Evolutionary conservation across 768 basidiomycete species (phyloP), one percentile per base, ranked within the genome.

Genomic region (Boletus reticuloceps): DNA sequence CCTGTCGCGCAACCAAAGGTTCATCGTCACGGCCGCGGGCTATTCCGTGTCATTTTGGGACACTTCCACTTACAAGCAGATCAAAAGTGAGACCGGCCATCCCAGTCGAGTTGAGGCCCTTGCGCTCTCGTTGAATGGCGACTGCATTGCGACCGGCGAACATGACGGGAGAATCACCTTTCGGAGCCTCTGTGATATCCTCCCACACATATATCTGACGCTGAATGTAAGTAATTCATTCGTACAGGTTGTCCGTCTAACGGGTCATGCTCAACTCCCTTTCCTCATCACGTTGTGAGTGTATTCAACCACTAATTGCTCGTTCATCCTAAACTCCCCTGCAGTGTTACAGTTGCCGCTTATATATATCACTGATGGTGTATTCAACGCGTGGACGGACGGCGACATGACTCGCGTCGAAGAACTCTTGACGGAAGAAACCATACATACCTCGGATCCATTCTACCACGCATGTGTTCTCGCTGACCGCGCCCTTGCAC

Each of bases 401-500:
- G 48, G 43, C 2, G 13, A 53, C n/a, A 27, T 58, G 5, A 16
- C 14, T 6, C 27, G 37, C 1, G 31, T 10, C 1, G 59, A 60
- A 37, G 29, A 42, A 40, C 40, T 50, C 17, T 16, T 54, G 29
- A 39, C 36, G 4, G 14, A 40, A 32, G 42, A 52, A 0, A 38
- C 50, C 16, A 0, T 4, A 16, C 20, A 13, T 3, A 11, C 17
- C 2, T 41, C 44, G 6, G 11, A 25, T n/a, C 10, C 38, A 14
- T 40, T 12, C 14, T 38, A 49, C 17, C 41, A n/a, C 10, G 41
- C 59, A 9, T 31, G 6, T 2, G 31, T 45, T 9, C 59, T 47
- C 4, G 51, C 58, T 25, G 39, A 50, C 5, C 59, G 51, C 1
- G 43, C 57, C 0, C 46, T 60, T 4, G 25, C 48, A 3, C 44